These are phyloP conservation scores for Phytophthora pluvialis DNA, from an alignment of 352 stramenopile species.

Conservation along the genomic window DNA sequence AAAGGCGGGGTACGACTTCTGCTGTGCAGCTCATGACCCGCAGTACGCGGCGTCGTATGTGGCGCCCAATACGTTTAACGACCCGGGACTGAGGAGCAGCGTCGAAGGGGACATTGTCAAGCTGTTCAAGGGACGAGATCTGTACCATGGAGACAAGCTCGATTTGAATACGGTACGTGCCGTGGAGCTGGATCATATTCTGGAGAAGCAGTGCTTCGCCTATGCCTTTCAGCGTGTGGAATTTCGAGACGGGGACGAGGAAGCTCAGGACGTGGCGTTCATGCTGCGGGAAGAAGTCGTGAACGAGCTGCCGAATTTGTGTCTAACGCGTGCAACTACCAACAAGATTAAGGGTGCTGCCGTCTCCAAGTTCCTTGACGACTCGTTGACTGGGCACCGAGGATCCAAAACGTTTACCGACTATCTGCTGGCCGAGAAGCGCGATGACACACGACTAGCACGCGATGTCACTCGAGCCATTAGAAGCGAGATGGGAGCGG, in stretches of 20 bases:
- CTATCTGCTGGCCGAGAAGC: slow-evolving; percentile 38
- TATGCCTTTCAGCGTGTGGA: slow-evolving; percentile 40
- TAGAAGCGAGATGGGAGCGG: slow-evolving; percentile 38
- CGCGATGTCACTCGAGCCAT: slow-evolving; percentile 38
- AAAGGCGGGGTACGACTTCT: slow-evolving; percentile 42
- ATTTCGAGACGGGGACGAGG: slow-evolving; percentile 23
- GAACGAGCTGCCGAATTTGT: slow-evolving; percentile 48
- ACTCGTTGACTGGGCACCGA: slow-evolving; percentile 44
- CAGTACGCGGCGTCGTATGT: slow-evolving; percentile 23
- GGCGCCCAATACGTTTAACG: slow-evolving; percentile 43
- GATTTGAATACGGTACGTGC: slow-evolving; percentile 33
- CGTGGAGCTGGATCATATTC: slow-evolving; percentile 51
- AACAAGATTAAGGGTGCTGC: slow-evolving; percentile 55
- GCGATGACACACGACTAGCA: slow-evolving; percentile 33
- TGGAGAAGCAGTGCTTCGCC: slow-evolving; percentile 58
- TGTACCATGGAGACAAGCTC: slow-evolving; percentile 47
- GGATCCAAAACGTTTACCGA: slow-evolving; percentile 32
- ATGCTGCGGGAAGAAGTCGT: slow-evolving; percentile 38
- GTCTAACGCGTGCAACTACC: slow-evolving; percentile 46
- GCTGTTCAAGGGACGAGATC: slow-evolving; percentile 34
- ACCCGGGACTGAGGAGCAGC: slow-evolving; percentile 26
- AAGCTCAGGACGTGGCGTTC: slow-evolving; percentile 26
- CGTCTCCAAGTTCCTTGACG: slow-evolving; percentile 49
- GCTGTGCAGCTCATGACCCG: slow-evolving; percentile 47
- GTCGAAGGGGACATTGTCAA: slow-evolving; percentile 36